These are phyloP conservation scores for Byssoonygena ceratinophila DNA, from an alignment of 2,329 filamentous ascomycete genomes.

Conservation along the genomic window DNA sequence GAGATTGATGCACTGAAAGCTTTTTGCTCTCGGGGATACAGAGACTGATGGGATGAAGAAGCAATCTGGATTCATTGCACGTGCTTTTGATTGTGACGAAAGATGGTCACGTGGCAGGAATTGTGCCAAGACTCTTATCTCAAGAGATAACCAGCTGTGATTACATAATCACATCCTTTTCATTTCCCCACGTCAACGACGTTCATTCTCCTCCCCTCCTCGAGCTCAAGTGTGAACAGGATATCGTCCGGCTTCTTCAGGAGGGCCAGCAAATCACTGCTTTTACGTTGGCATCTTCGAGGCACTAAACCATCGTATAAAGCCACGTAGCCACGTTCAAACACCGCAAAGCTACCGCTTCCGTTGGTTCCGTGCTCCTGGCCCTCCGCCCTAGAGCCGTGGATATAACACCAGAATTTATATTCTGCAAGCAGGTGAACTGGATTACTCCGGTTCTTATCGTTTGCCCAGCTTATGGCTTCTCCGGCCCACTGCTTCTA, in stretches of 20 bases:
- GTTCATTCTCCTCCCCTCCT: neutral
- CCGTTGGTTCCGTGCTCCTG: neutral
- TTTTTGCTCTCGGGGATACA: no score
- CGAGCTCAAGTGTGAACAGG: neutral
- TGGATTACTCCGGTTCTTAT: neutral
- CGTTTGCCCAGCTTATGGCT: constrained; percentile 53
- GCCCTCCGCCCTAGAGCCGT: neutral
- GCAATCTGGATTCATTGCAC: no score
- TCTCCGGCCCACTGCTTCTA: constrained; percentile 75
- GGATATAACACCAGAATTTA: neutral
- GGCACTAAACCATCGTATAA: neutral
- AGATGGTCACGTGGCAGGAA: no score
- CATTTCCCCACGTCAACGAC: neutral
- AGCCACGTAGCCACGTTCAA: neutral
- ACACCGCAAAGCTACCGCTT: neutral
- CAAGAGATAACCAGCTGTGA: no score
- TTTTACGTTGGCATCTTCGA: neutral
- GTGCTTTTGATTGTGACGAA: no score
- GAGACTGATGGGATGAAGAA: no score
- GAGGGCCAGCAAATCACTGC: constrained; percentile 5
- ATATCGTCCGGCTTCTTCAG: constrained; percentile 3
- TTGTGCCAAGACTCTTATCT: no score
- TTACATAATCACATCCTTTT: neutral
- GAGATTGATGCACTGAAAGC: no score
- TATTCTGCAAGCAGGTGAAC: neutral